A percentile compares a stretch with the other conserved stretches of the same genome.
Evolutionary conservation across 176 grass and related monocot genomes (phyloP).

Genomic region (Paspalum notatum): DNA sequence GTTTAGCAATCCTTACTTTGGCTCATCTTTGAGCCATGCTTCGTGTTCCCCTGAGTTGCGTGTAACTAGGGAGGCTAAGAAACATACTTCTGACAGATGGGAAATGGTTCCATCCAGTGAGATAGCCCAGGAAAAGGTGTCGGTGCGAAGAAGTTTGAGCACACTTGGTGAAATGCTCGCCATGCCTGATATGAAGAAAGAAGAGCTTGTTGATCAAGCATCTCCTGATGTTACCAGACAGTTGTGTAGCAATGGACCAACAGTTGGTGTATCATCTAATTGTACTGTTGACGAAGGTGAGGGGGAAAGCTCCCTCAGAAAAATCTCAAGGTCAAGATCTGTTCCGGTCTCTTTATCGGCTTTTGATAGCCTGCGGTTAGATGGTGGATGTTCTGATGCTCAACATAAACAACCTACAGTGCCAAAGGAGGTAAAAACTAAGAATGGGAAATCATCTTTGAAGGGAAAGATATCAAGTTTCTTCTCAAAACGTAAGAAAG

Average conservation of each 20-base stretch:
- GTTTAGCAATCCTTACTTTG: conserved; percentile 77
- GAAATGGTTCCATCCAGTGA: conserved; percentile 64
- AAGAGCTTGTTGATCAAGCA: conserved; percentile 41
- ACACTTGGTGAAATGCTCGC: conserved; percentile 97
- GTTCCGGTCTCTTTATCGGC: conserved; percentile 75
- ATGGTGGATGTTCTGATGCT: conserved; percentile 53
- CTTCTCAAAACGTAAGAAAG: conserved; percentile 75
- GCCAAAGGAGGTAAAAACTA: conserved; percentile 50
- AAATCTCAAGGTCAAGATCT: conserved; percentile 84
- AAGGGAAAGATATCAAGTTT: conserved; percentile 84
- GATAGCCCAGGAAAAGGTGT: conserved; percentile 47
- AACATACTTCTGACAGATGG: conserved; percentile 84
- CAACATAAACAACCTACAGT: conserved; percentile 34
- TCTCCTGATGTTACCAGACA: conserved; percentile 14
- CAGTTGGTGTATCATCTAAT: conserved; percentile 52
- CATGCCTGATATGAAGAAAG: conserved; percentile 78
- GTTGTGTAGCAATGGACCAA: conserved; percentile 50
- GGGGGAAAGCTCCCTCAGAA: conserved; percentile 43
- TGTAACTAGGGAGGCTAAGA: conserved; percentile 86
- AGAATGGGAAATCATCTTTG: conserved; percentile 73
- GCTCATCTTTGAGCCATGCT: conserved; percentile 71
- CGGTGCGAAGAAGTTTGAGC: conserved; percentile 74
- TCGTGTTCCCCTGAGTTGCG: conserved; percentile 82
- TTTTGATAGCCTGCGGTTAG: conserved; percentile 64
- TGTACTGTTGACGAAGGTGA: conserved; percentile 25